phyloP scores from a whole-genome alignment of 2,329 filamentous ascomycete species.

The Aspergillus aculeatinus region DNA sequence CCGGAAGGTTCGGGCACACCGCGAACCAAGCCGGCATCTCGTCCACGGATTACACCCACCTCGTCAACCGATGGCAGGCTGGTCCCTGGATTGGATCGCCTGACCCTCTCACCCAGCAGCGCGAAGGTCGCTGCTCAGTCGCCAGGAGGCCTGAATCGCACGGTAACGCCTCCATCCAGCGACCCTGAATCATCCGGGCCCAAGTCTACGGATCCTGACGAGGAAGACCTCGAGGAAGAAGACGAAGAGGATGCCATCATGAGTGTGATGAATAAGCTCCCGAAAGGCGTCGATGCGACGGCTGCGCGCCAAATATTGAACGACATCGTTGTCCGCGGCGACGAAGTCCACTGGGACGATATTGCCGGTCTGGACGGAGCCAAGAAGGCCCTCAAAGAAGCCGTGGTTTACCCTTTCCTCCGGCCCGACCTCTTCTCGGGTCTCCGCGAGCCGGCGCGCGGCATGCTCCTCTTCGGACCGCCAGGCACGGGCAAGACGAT shows the following conservation, averaged over 20 bases:
- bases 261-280: slow-evolving; percentile 71
- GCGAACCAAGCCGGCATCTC: slow-evolving; percentile 24
- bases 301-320: slow-evolving; percentile 92
- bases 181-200: slow-evolving; percentile 45
- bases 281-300: slow-evolving; percentile 74
- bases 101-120: slow-evolving; percentile 23
- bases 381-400: slow-evolving; percentile 89
- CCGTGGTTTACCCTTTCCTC: slow-evolving; percentile 94
- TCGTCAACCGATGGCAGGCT: slow-evolving; percentile 31
- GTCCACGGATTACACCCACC: slow-evolving; percentile 9
- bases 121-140: slow-evolving; percentile 21
- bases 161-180: slow-evolving; percentile 48
- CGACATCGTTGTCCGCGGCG: slow-evolving; percentile 90
- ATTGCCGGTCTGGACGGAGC: slow-evolving; percentile 87
- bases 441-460: slow-evolving; percentile 85
- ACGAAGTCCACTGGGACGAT: slow-evolving; percentile 92
- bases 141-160: slow-evolving; percentile 38
- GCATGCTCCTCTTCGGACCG: slow-evolving; percentile 94
- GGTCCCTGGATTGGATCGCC: slow-evolving; percentile 23
- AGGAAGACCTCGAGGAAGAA: slow-evolving; percentile 48
- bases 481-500: slow-evolving; percentile 99
- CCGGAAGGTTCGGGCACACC: slow-evolving; percentile 15
- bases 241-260: slow-evolving; percentile 58
- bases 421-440: slow-evolving; percentile 96
- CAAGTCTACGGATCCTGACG: slow-evolving; percentile 48